Conservation (phyloP, 2,329 filamentous ascomycete genomes). For the Penicillium sp. region DNA sequence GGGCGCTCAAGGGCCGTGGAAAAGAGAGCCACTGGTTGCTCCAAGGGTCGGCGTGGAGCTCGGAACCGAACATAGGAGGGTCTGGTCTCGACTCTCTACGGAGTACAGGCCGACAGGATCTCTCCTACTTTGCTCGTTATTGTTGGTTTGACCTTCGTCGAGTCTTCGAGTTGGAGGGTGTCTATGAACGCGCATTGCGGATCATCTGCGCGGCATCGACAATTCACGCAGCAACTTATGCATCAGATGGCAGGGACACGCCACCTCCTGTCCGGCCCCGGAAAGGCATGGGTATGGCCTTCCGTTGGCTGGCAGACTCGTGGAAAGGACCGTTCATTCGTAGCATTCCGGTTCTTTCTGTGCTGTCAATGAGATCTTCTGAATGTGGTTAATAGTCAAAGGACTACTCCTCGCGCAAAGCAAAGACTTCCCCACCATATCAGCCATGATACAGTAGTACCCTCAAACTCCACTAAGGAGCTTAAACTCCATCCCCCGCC, state of each 20-base stretch:
- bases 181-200: background rate
- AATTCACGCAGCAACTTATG: background rate
- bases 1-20: background rate
- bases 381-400: background rate
- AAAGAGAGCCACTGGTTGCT: constrained; percentile 1
- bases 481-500: background rate
- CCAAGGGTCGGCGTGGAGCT: background rate
- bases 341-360: background rate
- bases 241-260: constrained; percentile 6
- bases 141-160: background rate
- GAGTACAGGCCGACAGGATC: background rate
- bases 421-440: background rate
- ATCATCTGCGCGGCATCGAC: constrained; percentile 9
- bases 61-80: constrained; percentile 7
- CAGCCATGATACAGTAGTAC: background rate
- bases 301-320: background rate
- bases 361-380: background rate
- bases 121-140: background rate
- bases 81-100: background rate
- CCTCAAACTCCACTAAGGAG: background rate
- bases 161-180: background rate
- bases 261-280: constrained; percentile 1
- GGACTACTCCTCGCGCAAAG: background rate
- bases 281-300: background rate
- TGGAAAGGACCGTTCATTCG: background rate